Percentiles rank a stretch among this genome's conserved stretches.
Evolutionary conservation across 2,329 filamentous ascomycete genomes (phyloP).

Genomic region (Curvularia spicifera): DNA sequence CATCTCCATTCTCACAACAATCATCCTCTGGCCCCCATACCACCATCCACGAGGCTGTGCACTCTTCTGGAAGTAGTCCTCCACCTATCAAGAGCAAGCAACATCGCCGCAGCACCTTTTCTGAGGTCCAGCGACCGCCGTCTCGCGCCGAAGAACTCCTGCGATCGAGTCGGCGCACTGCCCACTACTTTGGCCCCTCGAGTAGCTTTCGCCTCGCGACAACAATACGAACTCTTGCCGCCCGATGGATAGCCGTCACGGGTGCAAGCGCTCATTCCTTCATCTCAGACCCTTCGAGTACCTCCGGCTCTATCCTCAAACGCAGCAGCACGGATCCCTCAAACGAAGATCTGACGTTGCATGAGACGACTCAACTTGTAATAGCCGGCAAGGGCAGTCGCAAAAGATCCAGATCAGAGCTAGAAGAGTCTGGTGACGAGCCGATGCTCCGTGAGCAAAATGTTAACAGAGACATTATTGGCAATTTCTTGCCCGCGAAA

Average conservation of each 20-base stretch:
- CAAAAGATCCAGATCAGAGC: constrained; percentile 28
- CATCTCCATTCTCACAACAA: constrained; percentile 7
- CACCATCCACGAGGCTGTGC: constrained; percentile 4
- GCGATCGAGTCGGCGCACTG: constrained; percentile 25
- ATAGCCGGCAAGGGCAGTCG: constrained; percentile 15
- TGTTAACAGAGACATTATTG: constrained; percentile 20
- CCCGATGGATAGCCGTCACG: constrained; percentile 29
- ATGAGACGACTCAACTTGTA: constrained; percentile 8
- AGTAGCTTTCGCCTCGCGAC: constrained; percentile 35
- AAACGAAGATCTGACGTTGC: constrained; percentile 29
- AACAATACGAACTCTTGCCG: constrained; percentile 29
- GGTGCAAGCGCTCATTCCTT: constrained; percentile 15
- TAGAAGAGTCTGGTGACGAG: constrained; percentile 22
- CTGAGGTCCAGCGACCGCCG: constrained; percentile 19
- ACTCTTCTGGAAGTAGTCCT: constrained; percentile 16
- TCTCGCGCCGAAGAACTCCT: constrained; percentile 26
- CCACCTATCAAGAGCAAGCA: constrained; percentile 14
- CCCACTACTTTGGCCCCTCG: constrained; percentile 40
- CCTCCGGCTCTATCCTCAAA: constrained; percentile 14
- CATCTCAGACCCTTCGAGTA: constrained; percentile 14
- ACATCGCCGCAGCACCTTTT: constrained; percentile 22
- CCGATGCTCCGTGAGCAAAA: constrained; percentile 14
- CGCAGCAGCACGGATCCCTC: constrained; percentile 25
- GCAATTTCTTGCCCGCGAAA: constrained; percentile 43
- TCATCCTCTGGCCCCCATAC: background rate